Evolutionary conservation across 1,139 yeast species (phyloP).

Genomic region (Casaregolazyma suthepensis): DNA sequence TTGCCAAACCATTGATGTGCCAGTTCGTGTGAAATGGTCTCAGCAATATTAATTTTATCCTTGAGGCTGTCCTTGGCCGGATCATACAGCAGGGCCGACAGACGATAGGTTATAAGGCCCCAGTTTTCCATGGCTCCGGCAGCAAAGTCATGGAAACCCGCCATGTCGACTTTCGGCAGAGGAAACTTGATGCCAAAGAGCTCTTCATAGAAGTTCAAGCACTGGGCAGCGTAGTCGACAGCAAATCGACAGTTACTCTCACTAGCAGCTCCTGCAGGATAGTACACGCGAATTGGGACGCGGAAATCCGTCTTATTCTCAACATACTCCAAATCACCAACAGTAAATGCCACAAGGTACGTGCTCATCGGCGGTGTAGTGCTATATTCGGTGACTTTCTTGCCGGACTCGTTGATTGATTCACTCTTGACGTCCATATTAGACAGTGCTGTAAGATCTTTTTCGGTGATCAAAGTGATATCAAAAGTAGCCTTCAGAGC

Average conservation of each 20-base stretch:
- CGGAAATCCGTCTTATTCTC: conserved; percentile 47
- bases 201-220: conserved; percentile 58
- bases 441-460: conserved; percentile 59
- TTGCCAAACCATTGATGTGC: conserved; percentile 87
- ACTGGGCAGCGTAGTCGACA: conserved; percentile 59
- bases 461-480: conserved; percentile 55
- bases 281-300: conserved; percentile 63
- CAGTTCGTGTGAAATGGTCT: conserved; percentile 72
- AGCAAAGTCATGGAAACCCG: conserved; percentile 69
- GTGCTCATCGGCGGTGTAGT: conserved; percentile 71
- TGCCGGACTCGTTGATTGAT: conserved; percentile 25
- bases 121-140: conserved; percentile 84
- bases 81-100: conserved; percentile 60
- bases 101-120: conserved; percentile 69
- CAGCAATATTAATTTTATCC: conserved; percentile 61
- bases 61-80: conserved; percentile 49
- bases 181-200: conserved; percentile 64
- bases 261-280: conserved; percentile 54
- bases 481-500: conserved; percentile 73
- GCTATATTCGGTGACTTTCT: conserved; percentile 37
- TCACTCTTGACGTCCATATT: conserved; percentile 58
- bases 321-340: conserved; percentile 68
- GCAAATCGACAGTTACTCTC: conserved; percentile 51
- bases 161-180: conserved; percentile 65
- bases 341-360: conserved; percentile 69